Percentiles rank a stretch among this genome's conserved stretches.
phyloP scores from a whole-genome alignment of 192 early-diverging fungal genomes.

The Backusella liffmaniae region DNA sequence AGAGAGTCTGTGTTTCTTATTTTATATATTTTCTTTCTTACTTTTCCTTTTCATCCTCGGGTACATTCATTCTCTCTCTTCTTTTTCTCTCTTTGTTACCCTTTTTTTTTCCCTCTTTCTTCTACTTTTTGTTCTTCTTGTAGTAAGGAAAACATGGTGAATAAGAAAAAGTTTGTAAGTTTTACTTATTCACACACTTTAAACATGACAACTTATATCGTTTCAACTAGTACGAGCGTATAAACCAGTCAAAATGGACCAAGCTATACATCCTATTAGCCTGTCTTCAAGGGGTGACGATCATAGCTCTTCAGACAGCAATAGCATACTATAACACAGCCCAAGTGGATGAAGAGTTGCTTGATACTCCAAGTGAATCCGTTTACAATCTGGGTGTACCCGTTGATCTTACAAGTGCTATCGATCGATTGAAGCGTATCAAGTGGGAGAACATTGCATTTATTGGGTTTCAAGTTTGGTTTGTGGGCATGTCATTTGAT shows the following conservation, averaged over 20 bases:
- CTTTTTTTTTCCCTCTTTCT: neutral
- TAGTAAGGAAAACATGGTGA: neutral
- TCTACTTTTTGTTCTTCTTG: neutral
- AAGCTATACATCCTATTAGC: constrained; percentile 26
- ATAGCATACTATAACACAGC: constrained; percentile 36
- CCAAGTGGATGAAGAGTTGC: constrained; percentile 2
- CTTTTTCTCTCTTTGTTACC: neutral
- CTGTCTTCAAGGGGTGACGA: constrained; percentile 29
- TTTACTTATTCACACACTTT: neutral
- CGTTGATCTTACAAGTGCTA: neutral
- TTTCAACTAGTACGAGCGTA: constrained; percentile 20
- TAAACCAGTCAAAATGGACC: constrained; percentile 32
- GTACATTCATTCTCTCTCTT: neutral
- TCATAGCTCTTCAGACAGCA: constrained; percentile 25
- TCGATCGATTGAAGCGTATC: constrained; percentile 30
- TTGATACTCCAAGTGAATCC: neutral
- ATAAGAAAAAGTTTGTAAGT: constrained; percentile 6
- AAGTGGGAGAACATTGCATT: constrained; percentile 44
- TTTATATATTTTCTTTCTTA: neutral
- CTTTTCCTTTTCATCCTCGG: neutral
- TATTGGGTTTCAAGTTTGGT: constrained; percentile 38
- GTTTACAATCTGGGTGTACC: neutral
- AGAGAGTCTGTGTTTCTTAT: neutral
- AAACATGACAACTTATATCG: neutral
- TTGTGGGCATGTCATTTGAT: constrained; percentile 38